Evolutionary conservation across 177 flowering plant species (phyloP), one percentile per base, ranked within the genome.

Genomic region (Vitis hybrid): DNA sequence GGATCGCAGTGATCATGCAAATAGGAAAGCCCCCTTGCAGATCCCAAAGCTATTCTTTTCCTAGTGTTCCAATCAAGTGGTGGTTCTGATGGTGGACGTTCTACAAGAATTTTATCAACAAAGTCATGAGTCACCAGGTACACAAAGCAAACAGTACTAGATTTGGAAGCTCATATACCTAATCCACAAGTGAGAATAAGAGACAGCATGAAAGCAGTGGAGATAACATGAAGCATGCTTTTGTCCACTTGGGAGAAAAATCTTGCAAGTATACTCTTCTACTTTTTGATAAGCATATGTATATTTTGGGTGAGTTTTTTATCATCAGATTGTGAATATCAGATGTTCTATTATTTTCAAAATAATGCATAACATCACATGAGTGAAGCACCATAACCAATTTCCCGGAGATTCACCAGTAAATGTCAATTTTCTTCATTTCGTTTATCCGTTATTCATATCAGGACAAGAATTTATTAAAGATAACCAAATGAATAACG

Each of bases 11-110:
- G 45, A 33, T 33, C 45, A 6, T 33, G 45, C 45, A 33, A 33
- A 60, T 76, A 76, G 26, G 73, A 57, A 9, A 76, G 76, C 22
- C 79, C 79, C 16, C 73, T 62, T 26, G 79, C 76, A 9, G 79
- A 50, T 60, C 79, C 79, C 16, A 76, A 50, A 7, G 77, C 79
- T 19, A 76, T 69, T n/a, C 63, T 14, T 56, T 68, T 72, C 55
- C 79, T 48, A 48, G 39, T 73, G 50, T 56, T 60, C 79, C 79
- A 76, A 29, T 68, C 70, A n/a, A 73, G 76, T 33, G 76, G 73
- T 1, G 76, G 65, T 22, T 63, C 39, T 20, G 62, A 15, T 51
- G 66, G 33, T 1, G 69, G 65, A 10, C 79, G 69, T 20, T 75
- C 78, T 71, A 58, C 20, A 75, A 66, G 11, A 52, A 59, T 29